These are phyloP conservation scores for Oryza rufipogon DNA, from an alignment of 176 grass and related monocot genomes.

Conservation along the genomic window DNA sequence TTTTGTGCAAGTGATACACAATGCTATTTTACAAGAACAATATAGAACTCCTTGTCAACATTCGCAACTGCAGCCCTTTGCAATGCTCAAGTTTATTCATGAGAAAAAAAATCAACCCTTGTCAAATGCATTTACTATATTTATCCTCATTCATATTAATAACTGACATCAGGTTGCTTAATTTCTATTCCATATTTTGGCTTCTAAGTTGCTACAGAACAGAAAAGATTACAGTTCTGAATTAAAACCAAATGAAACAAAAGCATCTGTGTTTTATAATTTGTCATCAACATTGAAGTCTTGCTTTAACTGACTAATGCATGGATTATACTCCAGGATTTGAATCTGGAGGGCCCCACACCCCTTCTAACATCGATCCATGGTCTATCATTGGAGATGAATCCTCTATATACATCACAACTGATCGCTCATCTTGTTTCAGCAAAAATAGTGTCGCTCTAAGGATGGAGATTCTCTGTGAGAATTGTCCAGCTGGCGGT, in stretches of 20 bases:
- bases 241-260: background rate
- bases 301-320: background rate
- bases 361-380: slow-evolving; percentile 73
- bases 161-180: too few relatives aligned
- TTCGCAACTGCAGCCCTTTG: too few relatives aligned
- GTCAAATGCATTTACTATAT: too few relatives aligned
- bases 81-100: too few relatives aligned
- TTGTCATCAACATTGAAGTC: background rate
- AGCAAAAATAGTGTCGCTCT: slow-evolving; percentile 65
- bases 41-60: too few relatives aligned
- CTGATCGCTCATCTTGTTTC: slow-evolving; percentile 66
- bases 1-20: too few relatives aligned
- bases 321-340: slow-evolving; percentile 57
- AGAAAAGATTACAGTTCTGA: too few relatives aligned
- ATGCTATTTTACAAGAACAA: too few relatives aligned
- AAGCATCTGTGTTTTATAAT: background rate
- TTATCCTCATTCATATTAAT: too few relatives aligned
- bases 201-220: too few relatives aligned
- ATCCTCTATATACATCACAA: slow-evolving; percentile 46
- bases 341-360: slow-evolving; percentile 78
- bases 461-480: slow-evolving; percentile 70
- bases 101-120: too few relatives aligned
- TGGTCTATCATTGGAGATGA: slow-evolving; percentile 77
- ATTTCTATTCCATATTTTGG: too few relatives aligned
- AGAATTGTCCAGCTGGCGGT: slow-evolving; percentile 55